Evolutionary conservation across 2,329 filamentous ascomycete species (phyloP).

Genomic region (Beauveria sp.): DNA sequence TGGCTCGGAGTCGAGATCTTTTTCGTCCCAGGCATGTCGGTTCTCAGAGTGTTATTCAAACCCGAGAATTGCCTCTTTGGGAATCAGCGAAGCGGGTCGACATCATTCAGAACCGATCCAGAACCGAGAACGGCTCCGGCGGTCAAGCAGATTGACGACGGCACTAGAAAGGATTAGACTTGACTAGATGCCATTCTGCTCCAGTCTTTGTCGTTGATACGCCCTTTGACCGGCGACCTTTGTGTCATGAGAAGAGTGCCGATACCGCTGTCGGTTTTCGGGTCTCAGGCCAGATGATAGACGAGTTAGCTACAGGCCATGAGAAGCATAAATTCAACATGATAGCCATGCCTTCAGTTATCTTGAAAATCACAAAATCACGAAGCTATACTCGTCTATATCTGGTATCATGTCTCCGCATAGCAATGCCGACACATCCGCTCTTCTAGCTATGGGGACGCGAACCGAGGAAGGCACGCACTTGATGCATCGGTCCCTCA

Average conservation of each 20-base stretch:
- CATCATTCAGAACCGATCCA: not conserved
- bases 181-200: not conserved
- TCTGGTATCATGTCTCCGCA: slow-evolving; percentile 15
- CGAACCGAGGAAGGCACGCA: slow-evolving; percentile 11
- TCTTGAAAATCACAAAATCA: not conserved
- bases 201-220: not conserved
- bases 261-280: slow-evolving; percentile 8
- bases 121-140: not conserved
- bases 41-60: slow-evolving; percentile 2
- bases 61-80: slow-evolving; percentile 6
- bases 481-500: slow-evolving; percentile 29
- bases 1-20: not conserved
- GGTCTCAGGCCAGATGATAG: not conserved
- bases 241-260: not conserved
- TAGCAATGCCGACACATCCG: slow-evolving; percentile 11
- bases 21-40: not conserved
- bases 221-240: not conserved
- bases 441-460: not conserved
- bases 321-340: not conserved
- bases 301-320: not conserved
- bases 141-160: not conserved
- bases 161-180: not conserved
- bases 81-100: not conserved
- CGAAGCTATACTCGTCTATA: not conserved
- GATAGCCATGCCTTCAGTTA: not conserved